A percentile compares a stretch with the other conserved stretches of the same genome.
Conservation (phyloP, 305 asterid genomes). For the Withania somnifera region DNA sequence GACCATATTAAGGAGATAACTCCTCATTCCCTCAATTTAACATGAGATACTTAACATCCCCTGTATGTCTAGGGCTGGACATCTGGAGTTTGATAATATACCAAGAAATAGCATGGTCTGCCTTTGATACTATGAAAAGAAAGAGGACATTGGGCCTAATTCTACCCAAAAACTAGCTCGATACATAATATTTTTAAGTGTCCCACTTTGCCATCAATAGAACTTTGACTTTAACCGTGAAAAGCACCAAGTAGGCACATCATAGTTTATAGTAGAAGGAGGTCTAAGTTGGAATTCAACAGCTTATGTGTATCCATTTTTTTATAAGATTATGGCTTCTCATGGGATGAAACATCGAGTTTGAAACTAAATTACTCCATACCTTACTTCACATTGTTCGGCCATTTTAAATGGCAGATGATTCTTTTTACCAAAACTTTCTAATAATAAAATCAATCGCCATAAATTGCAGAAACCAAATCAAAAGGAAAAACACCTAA, state of each 20-base stretch:
- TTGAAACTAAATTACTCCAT: background rate
- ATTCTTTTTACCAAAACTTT: background rate
- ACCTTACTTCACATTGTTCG: background rate
- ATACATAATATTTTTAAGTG: background rate
- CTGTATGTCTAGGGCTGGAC: background rate
- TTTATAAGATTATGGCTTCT: background rate
- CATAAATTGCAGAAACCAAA: background rate
- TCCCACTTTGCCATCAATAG: background rate
- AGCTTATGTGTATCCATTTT: background rate
- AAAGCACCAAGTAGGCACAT: background rate
- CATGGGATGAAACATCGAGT: background rate
- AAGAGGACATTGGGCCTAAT: background rate
- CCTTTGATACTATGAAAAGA: background rate
- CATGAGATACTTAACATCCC: background rate
- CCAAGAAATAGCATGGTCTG: background rate
- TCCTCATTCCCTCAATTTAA: background rate
- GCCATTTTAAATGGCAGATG: background rate
- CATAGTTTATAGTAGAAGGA: background rate
- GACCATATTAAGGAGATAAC: background rate
- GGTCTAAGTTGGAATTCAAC: background rate
- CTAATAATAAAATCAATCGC: background rate
- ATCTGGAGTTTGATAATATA: background rate
- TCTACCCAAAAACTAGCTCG: background rate
- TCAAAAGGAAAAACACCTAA: background rate
- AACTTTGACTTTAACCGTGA: background rate